Evolutionary conservation across 2,329 filamentous ascomycete species (phyloP).

Genomic region (Phialemoniopsis sp.): DNA sequence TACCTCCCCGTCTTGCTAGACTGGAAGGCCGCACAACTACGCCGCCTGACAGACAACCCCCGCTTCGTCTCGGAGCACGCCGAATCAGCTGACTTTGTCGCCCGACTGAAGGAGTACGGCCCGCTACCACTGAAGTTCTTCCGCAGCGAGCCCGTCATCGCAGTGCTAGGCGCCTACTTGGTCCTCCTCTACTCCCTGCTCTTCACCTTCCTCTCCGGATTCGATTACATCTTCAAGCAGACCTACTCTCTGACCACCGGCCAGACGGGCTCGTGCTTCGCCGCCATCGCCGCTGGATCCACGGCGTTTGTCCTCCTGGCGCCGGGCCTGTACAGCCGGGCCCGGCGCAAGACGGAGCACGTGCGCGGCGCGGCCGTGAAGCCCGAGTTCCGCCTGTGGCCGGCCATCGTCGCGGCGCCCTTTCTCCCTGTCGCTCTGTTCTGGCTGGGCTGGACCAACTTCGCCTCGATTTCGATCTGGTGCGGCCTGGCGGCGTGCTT

Average conservation of each 20-base stretch:
- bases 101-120: slow-evolving; percentile 26
- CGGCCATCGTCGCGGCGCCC: slow-evolving; percentile 46
- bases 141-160: slow-evolving; percentile 40
- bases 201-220: slow-evolving; percentile 43
- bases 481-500: slow-evolving; percentile 43
- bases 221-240: slow-evolving; percentile 44
- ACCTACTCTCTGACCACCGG: slow-evolving; percentile 40
- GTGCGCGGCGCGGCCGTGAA: slow-evolving; percentile 32
- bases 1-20: slow-evolving; percentile 39
- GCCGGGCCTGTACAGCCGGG: slow-evolving; percentile 37
- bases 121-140: slow-evolving; percentile 38
- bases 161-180: slow-evolving; percentile 38
- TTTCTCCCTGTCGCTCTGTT: slow-evolving; percentile 51
- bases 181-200: slow-evolving; percentile 41
- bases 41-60: slow-evolving; percentile 33
- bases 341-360: slow-evolving; percentile 36
- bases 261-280: slow-evolving; percentile 40
- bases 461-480: too few relatives aligned
- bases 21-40: slow-evolving; percentile 37
- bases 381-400: slow-evolving; percentile 51
- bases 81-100: slow-evolving; percentile 25
- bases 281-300: slow-evolving; percentile 31
- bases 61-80: slow-evolving; percentile 42
- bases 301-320: slow-evolving; percentile 35
- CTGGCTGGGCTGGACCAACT: slow-evolving; percentile 54